phyloP scores from a whole-genome alignment of 2,329 filamentous ascomycete species.

The Didymellaceae sp. region DNA sequence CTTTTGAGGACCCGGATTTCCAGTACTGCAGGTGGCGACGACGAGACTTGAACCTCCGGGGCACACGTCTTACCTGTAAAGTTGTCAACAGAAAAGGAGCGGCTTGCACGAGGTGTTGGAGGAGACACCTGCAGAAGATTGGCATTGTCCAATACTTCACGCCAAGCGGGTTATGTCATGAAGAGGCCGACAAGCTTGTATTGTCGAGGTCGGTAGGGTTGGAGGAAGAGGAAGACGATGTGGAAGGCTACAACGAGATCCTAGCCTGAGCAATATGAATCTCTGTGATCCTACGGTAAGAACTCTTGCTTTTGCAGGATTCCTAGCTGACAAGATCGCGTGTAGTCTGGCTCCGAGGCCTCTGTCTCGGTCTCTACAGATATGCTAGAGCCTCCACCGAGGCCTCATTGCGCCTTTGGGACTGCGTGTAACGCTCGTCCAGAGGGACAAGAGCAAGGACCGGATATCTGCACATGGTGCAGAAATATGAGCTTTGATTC shows the following conservation, averaged over 20 bases:
- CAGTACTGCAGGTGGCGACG: constrained; percentile 34
- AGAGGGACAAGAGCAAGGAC: constrained; percentile 28
- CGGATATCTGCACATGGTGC: constrained; percentile 32
- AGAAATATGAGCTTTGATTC: constrained; percentile 34
- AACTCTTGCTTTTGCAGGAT: background rate
- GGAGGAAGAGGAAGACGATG: constrained; percentile 33
- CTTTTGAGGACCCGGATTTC: constrained; percentile 38
- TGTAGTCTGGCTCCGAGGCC: background rate
- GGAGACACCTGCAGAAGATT: constrained; percentile 31
- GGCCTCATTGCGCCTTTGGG: constrained; percentile 30
- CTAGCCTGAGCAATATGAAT: constrained; percentile 13
- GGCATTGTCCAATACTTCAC: constrained; percentile 35
- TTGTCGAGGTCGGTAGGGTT: constrained; percentile 25
- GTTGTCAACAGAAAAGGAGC: constrained; percentile 29
- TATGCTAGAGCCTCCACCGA: constrained; percentile 31
- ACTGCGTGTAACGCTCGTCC: constrained; percentile 25
- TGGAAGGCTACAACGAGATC: constrained; percentile 31
- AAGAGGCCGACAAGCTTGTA: constrained; percentile 31
- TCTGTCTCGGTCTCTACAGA: background rate
- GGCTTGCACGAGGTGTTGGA: constrained; percentile 37
- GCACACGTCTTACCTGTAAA: constrained; percentile 26
- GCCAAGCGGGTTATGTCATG: constrained; percentile 37
- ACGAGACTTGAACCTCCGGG: constrained; percentile 34
- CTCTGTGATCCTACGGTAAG: constrained; percentile 10
- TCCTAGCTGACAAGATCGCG: background rate